Base-by-base conservation (phyloP, 106 monocot species). In the Dendrobium chrysotoxum region DNA sequence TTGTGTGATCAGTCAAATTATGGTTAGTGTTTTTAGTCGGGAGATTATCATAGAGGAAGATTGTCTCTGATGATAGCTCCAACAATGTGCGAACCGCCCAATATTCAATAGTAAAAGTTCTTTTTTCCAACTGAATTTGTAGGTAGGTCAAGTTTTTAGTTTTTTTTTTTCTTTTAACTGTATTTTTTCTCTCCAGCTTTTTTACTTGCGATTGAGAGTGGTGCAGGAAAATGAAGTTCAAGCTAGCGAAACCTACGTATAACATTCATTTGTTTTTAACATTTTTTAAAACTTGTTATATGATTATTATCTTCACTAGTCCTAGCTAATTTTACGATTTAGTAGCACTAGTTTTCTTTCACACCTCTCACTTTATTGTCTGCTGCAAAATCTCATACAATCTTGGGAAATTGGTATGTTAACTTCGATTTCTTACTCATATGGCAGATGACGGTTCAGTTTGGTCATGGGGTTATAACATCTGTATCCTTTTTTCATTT, bases 391-490 rank as follows among this genome's bases (percentile, higher is more conserved):
- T 67, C 28, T 70, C 30, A 7, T 64, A 20, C 4, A 35, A 71
- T 71, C 41, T 74, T 74, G 20, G 74, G 17, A 35, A 40, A 28
- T 7, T 74, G 46, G 11, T 72, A 70, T 79, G 13, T 66, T 76
- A 75, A 47, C 41, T 20, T 75, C 35, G 3, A 46, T 80, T 77
- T 28, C 21, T 73, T 82, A 11, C 35, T 38, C 7, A 21, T 83
- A 84, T 77, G 57, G 66, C 86, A 94, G 94, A 88, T 83, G 90
- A 94, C 81, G 94, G 94, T 76, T 92, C 90, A 7, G 86, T 94
- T 82, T 94, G 94, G 94, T 92, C 94, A 53, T 94, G 94, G 94
- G 94, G 94, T 85, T 94, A 92, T 83, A 94, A 94, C 72, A 81
- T 80, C 61, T 94, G 94, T 94, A 94, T 92, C 89, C 91, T 92